Evolutionary conservation across 2,329 filamentous ascomycete species (phyloP), one percentile per base, ranked within the genome.

Genomic region (Aureobasidium sp.): DNA sequence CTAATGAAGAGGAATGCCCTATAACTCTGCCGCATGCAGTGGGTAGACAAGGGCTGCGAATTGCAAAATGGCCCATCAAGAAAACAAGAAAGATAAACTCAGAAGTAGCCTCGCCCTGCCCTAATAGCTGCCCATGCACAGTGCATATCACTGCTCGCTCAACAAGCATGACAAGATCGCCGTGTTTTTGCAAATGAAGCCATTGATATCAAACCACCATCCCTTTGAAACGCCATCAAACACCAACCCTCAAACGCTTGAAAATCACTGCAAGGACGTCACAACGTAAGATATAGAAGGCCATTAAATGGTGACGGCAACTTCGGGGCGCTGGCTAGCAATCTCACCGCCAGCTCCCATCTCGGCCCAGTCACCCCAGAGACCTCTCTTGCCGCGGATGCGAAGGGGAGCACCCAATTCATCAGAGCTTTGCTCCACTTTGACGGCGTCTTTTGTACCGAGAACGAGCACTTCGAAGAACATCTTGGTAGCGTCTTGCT

Each of bases 321-420:
- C 62, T 3, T 47, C 53, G 20, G 53, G 34, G 41, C 62, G 44
- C 55, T 60, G 55, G 31, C 45, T 60, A 17, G 45, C 55, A 42
- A 58, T 49, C 37, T 48, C 55, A n/a, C 53, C 52, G 3, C 68
- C 62, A 62, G 68, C 52, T 79, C 79, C 49, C 78, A 80, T 80
- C 79, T 97, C 94, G 0, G 94, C 94, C 94, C 94, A 99, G 41
- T 88, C 86, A 58, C 93, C 94, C 93, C 94, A 99, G 2, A 99
- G 86, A n/a, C 90, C 93, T 68, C 90, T 85, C 83, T 99, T 99
- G 63, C 89, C 91, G 67, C 91, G 83, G 63, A 99, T 89, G 63
- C 87, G 83, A 70, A 99, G 90, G 15, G 88, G 84, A 2, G 87
- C 89, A 55, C 92, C 92, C 29, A 97, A 83, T 65, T 87, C 80